Evolutionary conservation across 345 rosid genomes (phyloP).

Genomic region (Brassica cretica): DNA sequence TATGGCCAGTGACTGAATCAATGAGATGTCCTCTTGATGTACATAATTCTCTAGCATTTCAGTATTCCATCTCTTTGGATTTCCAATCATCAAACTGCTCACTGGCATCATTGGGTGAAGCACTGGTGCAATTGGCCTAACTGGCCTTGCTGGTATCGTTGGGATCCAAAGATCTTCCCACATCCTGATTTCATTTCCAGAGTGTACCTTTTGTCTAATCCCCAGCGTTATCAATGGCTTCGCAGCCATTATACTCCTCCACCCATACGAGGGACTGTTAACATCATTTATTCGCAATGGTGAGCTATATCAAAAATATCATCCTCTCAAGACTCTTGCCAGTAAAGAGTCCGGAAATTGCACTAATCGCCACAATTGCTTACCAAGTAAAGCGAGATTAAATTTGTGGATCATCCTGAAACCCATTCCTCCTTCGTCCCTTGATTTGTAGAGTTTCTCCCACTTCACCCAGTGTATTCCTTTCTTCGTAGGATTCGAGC

Average conservation of each 20-base stretch:
- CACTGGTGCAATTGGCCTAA: neutral
- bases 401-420: neutral
- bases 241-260: neutral
- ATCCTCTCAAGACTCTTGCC: neutral
- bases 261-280: neutral
- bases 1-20: neutral
- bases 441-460: too few species aligned
- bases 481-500: neutral
- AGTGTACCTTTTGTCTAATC: neutral
- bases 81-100: neutral
- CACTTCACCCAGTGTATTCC: neutral
- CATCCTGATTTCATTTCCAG: neutral
- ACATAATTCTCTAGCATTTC: neutral
- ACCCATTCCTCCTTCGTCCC: neutral
- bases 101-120: neutral
- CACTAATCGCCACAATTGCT: neutral
- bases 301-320: neutral
- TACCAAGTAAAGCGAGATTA: neutral
- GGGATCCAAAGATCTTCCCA: neutral
- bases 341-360: neutral
- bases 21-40: neutral
- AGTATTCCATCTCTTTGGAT: neutral
- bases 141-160: neutral
- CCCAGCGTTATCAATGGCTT: neutral
- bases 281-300: neutral